Conservation (phyloP, 768 basidiomycete genomes). For the Rhodocollybia butyracea region DNA sequence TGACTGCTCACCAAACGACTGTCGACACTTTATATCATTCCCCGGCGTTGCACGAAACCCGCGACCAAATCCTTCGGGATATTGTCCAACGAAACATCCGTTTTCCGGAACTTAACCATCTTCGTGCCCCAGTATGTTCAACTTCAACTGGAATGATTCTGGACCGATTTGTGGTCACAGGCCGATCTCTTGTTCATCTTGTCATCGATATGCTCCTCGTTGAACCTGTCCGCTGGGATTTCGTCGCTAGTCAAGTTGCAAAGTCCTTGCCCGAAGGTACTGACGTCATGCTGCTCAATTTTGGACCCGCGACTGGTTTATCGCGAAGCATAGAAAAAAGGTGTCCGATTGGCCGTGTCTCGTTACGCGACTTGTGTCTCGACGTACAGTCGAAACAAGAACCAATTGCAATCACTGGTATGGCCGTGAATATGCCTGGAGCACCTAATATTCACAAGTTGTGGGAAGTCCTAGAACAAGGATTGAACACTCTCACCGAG, state of each 20-base stretch:
- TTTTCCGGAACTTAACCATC: constrained; percentile 47
- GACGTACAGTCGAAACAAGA: constrained; percentile 30
- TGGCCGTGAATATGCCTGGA: constrained; percentile 62
- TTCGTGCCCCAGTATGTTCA: constrained; percentile 47
- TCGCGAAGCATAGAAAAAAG: constrained; percentile 35
- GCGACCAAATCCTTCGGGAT: constrained; percentile 42
- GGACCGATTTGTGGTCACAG: constrained; percentile 13
- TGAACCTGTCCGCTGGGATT: constrained; percentile 52
- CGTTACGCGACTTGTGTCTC: neutral
- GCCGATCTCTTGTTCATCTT: constrained; percentile 32
- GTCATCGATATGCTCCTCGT: constrained; percentile 49
- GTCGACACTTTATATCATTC: constrained; percentile 55
- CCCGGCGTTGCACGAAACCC: constrained; percentile 25
- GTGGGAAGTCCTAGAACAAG: constrained; percentile 58
- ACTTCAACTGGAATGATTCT: constrained; percentile 40
- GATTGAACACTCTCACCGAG: constrained; percentile 53
- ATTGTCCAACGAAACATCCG: constrained; percentile 37
- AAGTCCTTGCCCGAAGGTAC: constrained; percentile 17
- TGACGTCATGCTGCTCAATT: constrained; percentile 38
- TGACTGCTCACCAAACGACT: constrained; percentile 36
- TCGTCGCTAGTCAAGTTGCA: constrained; percentile 29
- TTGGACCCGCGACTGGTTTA: constrained; percentile 45
- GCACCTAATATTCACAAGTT: constrained; percentile 44
- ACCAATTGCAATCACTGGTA: constrained; percentile 69
- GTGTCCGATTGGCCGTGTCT: constrained; percentile 7